A percentile compares a stretch with the other conserved stretches of the same genome.
These are phyloP conservation scores for Acrodontium crateriforme DNA, from an alignment of 2,329 filamentous ascomycete genomes.

Conservation along the genomic window DNA sequence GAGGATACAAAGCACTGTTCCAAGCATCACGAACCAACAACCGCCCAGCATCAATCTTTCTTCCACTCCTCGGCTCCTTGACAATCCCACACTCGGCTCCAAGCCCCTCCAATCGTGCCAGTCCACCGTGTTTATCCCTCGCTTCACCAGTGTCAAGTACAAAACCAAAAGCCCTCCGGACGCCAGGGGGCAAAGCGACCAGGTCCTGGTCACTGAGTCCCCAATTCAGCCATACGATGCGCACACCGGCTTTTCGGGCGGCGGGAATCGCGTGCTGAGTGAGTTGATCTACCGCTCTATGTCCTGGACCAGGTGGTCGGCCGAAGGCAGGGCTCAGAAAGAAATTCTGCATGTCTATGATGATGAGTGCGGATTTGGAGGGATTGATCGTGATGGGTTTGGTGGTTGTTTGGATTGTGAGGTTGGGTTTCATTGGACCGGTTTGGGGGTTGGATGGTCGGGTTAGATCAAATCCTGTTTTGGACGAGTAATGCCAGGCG, in stretches of 20 bases:
- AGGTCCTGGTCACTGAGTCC: constrained; percentile 41
- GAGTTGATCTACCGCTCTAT: constrained; percentile 29
- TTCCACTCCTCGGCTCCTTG: constrained; percentile 27
- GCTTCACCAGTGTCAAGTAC: constrained; percentile 12
- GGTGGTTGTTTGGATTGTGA: constrained; percentile 16
- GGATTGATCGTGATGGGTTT: constrained; percentile 20
- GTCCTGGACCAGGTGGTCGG: constrained; percentile 23
- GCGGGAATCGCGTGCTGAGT: constrained; percentile 32
- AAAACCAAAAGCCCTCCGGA: constrained; percentile 36
- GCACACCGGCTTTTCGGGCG: constrained; percentile 37
- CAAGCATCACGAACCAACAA: constrained; percentile 40
- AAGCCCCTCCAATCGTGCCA: constrained; percentile 18
- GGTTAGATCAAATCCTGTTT: constrained; percentile 33
- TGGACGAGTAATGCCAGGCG: constrained; percentile 33
- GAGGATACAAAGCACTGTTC: constrained; percentile 41
- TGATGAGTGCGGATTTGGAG: constrained; percentile 20
- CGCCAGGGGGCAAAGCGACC: constrained; percentile 34
- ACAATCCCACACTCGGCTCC: constrained; percentile 19
- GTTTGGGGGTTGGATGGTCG: constrained; percentile 23
- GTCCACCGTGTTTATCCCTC: constrained; percentile 16
- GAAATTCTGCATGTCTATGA: constrained; percentile 24
- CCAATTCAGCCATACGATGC: constrained; percentile 44
- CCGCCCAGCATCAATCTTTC: constrained; percentile 26
- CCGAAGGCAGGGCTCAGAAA: constrained; percentile 21
- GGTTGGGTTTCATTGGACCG: constrained; percentile 8